A percentile compares a stretch with the other conserved stretches of the same genome.
phyloP scores from a whole-genome alignment of 1,139 yeast genomes.

The Diutina pseudorugosa region DNA sequence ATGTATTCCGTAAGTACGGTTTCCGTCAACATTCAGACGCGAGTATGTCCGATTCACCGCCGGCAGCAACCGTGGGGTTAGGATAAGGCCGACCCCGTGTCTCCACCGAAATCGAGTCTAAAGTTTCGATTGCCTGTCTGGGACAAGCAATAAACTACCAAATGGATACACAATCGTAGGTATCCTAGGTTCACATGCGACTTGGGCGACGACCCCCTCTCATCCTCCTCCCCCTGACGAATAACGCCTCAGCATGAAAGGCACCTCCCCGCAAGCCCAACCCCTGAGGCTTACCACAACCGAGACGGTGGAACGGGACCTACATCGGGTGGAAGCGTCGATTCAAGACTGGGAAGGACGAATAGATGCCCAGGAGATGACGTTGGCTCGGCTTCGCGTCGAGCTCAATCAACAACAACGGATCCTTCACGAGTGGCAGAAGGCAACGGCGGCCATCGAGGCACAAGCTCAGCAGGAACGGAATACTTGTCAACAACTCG shows the following conservation, averaged over 20 bases:
- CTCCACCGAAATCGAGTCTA: neutral
- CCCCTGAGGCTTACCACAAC: neutral
- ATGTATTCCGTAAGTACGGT: neutral
- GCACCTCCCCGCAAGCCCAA: neutral
- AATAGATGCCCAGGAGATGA: neutral
- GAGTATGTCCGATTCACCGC: neutral
- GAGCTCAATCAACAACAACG: neutral
- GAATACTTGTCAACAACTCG: neutral
- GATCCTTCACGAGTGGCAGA: too few relatives aligned
- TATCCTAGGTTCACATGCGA: neutral
- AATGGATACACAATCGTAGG: neutral
- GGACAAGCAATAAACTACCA: neutral
- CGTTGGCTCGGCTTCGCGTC: neutral
- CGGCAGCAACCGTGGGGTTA: neutral
- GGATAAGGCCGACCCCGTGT: neutral
- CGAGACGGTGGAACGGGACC: neutral
- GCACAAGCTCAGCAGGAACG: neutral
- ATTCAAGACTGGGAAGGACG: neutral
- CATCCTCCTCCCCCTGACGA: neutral
- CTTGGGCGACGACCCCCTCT: neutral
- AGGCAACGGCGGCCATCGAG: too few relatives aligned
- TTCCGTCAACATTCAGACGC: neutral
- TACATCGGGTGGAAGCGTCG: neutral
- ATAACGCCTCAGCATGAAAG: neutral
- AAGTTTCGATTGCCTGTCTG: neutral